These are phyloP conservation scores for Alternaria sp. DNA, from an alignment of 2,329 filamentous ascomycete genomes.

Conservation along the genomic window DNA sequence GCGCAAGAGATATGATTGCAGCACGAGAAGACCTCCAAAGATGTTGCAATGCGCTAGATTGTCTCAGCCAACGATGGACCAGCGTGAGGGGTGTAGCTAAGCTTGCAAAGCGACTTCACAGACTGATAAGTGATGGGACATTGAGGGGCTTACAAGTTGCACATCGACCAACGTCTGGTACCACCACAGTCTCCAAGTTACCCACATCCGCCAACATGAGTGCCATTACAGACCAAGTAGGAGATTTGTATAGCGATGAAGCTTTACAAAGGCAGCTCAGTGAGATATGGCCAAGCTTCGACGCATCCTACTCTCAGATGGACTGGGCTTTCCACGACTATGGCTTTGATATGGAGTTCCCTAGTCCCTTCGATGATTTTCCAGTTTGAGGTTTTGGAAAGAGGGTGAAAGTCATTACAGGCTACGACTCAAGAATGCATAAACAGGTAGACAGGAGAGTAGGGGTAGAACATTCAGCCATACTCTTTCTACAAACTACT, in stretches of 20 bases:
- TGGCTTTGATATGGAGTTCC: conserved; percentile 1
- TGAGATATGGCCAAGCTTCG: conserved; percentile 10
- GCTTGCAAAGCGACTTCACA: conserved; percentile 5
- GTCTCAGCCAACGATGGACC: conserved; percentile 2
- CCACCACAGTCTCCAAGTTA: background rate
- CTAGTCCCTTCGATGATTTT: background rate
- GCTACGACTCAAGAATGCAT: background rate
- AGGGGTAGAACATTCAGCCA: background rate
- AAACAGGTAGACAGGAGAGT: background rate
- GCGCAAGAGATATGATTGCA: background rate
- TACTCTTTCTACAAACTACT: background rate
- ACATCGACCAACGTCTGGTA: background rate
- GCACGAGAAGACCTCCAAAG: background rate
- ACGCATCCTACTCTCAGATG: conserved; percentile 7
- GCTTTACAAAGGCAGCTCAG: conserved; percentile 7
- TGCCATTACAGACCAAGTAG: background rate
- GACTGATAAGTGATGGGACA: conserved; percentile 2
- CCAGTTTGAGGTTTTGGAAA: background rate
- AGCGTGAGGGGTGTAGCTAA: conserved; percentile 7
- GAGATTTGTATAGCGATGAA: background rate
- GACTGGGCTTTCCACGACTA: conserved; percentile 13
- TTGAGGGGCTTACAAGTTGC: background rate
- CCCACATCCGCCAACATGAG: background rate
- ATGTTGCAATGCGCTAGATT: conserved; percentile 5
- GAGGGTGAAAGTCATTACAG: background rate